Evolutionary conservation across 2,329 filamentous ascomycete species (phyloP).

Genomic region (Chaetomiaceae sp.): DNA sequence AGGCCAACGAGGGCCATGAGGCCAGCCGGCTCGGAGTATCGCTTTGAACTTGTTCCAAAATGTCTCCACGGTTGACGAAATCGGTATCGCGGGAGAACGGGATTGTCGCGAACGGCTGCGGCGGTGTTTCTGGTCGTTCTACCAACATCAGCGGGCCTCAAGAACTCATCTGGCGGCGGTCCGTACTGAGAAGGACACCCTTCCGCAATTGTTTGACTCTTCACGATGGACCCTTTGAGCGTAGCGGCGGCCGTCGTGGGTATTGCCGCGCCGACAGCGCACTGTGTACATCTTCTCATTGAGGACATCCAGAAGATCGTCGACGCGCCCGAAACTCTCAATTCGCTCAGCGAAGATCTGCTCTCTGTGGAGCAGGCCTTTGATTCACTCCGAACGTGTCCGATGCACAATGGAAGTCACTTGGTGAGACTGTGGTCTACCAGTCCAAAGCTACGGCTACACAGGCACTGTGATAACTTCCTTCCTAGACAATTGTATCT

Average conservation of each 20-base stretch:
- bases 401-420: constrained; percentile 30
- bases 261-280: constrained; percentile 29
- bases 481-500: too few species aligned
- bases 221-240: constrained; percentile 29
- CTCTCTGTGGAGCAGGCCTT: constrained; percentile 28
- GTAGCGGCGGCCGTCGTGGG: constrained; percentile 30
- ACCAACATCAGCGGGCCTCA: not conserved
- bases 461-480: too few species aligned
- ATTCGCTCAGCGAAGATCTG: constrained; percentile 30
- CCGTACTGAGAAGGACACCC: not conserved
- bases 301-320: constrained; percentile 31
- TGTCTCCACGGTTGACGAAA: too few species aligned
- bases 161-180: constrained; percentile 1
- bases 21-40: too few species aligned
- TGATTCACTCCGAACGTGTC: constrained; percentile 28
- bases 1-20: too few species aligned
- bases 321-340: constrained; percentile 31
- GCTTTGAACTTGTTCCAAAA: too few species aligned
- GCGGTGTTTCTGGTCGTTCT: too few species aligned
- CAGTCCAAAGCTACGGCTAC: constrained; percentile 29
- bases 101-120: too few species aligned
- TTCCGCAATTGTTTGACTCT: not conserved
- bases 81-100: too few species aligned
- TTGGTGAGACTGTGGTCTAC: constrained; percentile 27
- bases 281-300: constrained; percentile 29